phyloP scores from a whole-genome alignment of 176 grass and related monocot species.

The Triticum turgidum region DNA sequence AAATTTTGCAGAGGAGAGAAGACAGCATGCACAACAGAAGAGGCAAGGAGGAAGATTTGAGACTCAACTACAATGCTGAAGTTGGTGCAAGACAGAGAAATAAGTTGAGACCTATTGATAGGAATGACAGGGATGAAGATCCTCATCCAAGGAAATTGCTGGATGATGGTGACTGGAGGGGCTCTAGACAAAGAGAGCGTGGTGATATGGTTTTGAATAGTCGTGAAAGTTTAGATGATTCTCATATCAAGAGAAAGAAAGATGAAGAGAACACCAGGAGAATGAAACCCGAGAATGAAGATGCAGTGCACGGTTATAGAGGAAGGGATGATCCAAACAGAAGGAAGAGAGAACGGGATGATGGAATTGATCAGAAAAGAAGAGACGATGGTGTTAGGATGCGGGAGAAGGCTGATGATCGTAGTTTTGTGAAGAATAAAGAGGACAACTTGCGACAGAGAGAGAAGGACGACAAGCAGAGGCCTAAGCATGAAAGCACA shows the following conservation, averaged over 20 bases:
- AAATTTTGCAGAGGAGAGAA: conserved; percentile 72
- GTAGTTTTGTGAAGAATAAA: conserved; percentile 49
- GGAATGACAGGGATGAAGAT: conserved; percentile 71
- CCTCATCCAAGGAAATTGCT: conserved; percentile 64
- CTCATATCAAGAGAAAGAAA: conserved; percentile 76
- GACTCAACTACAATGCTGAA: conserved; percentile 61
- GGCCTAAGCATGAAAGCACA: conserved; percentile 64
- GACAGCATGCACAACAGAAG: conserved; percentile 65
- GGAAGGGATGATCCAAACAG: conserved; percentile 64
- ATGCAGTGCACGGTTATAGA: conserved; percentile 48
- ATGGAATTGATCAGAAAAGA: conserved; percentile 71
- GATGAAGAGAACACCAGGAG: conserved; percentile 75
- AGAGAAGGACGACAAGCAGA: conserved; percentile 88
- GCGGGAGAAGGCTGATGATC: conserved; percentile 66
- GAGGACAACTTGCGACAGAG: conserved; percentile 66
- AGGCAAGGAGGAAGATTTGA: conserved; percentile 74
- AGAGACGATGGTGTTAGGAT: conserved; percentile 56
- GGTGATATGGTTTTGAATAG: conserved; percentile 50
- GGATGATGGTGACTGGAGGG: conserved; percentile 79
- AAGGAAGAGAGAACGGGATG: conserved; percentile 81
- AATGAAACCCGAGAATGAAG: conserved; percentile 74
- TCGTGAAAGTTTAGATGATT: conserved; percentile 63
- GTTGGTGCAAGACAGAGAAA: conserved; percentile 58
- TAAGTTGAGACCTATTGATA: conserved; percentile 55
- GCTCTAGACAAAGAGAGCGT: conserved; percentile 63